Percentiles rank a stretch among this genome's conserved stretches.
Evolutionary conservation across 2,329 filamentous ascomycete genomes (phyloP).

Genomic region (Plectosphaerella plurivora): DNA sequence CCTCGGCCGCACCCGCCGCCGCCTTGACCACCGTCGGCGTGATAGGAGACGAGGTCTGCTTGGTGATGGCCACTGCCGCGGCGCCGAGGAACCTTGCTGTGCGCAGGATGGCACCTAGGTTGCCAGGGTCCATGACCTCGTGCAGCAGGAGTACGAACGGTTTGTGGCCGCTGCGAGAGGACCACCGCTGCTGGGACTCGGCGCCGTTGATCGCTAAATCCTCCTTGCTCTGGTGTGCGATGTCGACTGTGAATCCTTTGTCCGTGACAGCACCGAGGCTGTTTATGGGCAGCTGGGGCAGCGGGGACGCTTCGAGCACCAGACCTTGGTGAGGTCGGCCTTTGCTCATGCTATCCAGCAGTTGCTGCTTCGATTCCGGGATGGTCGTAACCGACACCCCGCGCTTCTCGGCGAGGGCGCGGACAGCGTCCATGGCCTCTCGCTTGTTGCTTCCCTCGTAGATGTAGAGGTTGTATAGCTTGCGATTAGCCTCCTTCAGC

Average conservation of each 20-base stretch:
- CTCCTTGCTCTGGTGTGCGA: slow-evolving; percentile 69
- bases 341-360: slow-evolving; percentile 79
- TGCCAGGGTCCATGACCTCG: slow-evolving; percentile 79
- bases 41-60: slow-evolving; percentile 67
- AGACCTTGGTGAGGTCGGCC: slow-evolving; percentile 87
- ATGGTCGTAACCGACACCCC: slow-evolving; percentile 56
- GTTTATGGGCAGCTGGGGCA: slow-evolving; percentile 67
- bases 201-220: slow-evolving; percentile 70
- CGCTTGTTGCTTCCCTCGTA: slow-evolving; percentile 55
- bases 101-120: slow-evolving; percentile 84
- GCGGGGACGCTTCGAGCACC: slow-evolving; percentile 78
- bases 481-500: slow-evolving; percentile 59
- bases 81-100: slow-evolving; percentile 88
- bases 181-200: slow-evolving; percentile 40
- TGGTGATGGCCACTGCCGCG: slow-evolving; percentile 75
- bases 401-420: slow-evolving; percentile 39
- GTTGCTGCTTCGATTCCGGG: slow-evolving; percentile 53
- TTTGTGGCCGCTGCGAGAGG: slow-evolving; percentile 40
- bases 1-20: slow-evolving; percentile 82
- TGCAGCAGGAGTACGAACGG: slow-evolving; percentile 73
- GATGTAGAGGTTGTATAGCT: slow-evolving; percentile 81
- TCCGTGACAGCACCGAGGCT: slow-evolving; percentile 48
- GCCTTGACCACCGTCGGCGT: slow-evolving; percentile 80
- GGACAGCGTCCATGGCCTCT: slow-evolving; percentile 43
- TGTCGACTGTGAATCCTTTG: slow-evolving; percentile 51